These are phyloP conservation scores for Acanthamoeba lenticulata DNA, from an alignment of 208 protist genomes.

Conservation along the genomic window DNA sequence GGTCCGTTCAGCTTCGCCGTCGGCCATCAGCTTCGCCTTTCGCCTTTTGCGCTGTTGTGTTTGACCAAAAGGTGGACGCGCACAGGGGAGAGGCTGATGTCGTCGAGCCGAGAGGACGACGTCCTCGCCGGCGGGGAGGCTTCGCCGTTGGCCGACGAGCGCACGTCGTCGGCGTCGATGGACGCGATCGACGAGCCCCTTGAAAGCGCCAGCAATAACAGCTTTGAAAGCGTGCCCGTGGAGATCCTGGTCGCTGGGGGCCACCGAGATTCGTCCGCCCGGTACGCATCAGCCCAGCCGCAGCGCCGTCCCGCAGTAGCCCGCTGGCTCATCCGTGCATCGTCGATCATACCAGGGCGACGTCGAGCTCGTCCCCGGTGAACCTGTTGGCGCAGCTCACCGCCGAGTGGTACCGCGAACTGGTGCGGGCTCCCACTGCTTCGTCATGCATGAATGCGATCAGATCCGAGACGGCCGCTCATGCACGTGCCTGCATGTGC, in stretches of 20 bases:
- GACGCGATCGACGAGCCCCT: background rate
- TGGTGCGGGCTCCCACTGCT: background rate
- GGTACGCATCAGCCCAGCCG: too few species aligned
- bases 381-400: background rate
- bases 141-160: background rate
- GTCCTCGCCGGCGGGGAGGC: background rate
- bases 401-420: constrained; percentile 27
- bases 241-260: background rate
- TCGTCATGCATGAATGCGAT: background rate
- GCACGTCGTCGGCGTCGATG: background rate
- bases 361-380: background rate
- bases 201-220: background rate
- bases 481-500: background rate
- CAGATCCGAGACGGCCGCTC: background rate
- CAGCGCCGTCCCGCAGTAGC: too few species aligned
- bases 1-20: background rate
- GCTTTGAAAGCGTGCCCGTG: background rate
- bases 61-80: background rate
- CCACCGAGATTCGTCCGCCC: too few species aligned
- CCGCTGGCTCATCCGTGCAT: too few species aligned
- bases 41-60: background rate
- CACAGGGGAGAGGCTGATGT: background rate
- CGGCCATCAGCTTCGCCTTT: background rate
- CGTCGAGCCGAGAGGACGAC: background rate
- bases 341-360: background rate